These are phyloP conservation scores for Ceratorhiza oryzae-sativae DNA, from an alignment of 1,284 basidiomycete species.

Conservation along the genomic window DNA sequence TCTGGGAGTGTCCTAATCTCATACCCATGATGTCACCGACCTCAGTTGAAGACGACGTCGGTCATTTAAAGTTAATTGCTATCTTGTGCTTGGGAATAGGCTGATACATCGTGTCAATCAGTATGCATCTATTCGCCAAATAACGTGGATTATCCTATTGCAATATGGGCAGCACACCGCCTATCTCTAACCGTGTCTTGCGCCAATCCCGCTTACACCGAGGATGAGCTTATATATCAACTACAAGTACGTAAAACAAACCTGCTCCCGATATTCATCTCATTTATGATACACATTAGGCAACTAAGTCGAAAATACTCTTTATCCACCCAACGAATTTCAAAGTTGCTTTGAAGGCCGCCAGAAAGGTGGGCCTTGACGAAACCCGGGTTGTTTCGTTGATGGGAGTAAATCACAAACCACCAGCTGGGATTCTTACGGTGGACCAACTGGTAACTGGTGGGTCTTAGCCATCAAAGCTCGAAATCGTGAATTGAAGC, in stretches of 20 bases:
- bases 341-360: constrained; percentile 59
- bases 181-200: constrained; percentile 50
- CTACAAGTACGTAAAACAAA: constrained; percentile 2
- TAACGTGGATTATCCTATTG: constrained; percentile 68
- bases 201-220: constrained; percentile 73
- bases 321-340: constrained; percentile 65
- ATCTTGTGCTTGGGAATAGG: no score
- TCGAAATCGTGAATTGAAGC: background rate
- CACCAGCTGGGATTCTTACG: constrained; percentile 47
- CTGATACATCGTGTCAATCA: background rate
- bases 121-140: constrained; percentile 36
- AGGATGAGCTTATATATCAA: constrained; percentile 61
- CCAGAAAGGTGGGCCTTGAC: constrained; percentile 61
- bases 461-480: background rate
- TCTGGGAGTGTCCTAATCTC: background rate
- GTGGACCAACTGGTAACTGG: constrained; percentile 58
- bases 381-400: constrained; percentile 64
- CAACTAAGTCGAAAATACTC: constrained; percentile 63
- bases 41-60: constrained; percentile 57
- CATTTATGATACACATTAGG: constrained; percentile 51
- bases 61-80: constrained; percentile 53
- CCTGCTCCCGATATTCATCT: background rate
- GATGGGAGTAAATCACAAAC: constrained; percentile 47
- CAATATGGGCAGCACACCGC: constrained; percentile 76
- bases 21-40: background rate